Conservation (phyloP, 2,329 filamentous ascomycete genomes). For the Dryadomyces quercus-mongolicae region DNA sequence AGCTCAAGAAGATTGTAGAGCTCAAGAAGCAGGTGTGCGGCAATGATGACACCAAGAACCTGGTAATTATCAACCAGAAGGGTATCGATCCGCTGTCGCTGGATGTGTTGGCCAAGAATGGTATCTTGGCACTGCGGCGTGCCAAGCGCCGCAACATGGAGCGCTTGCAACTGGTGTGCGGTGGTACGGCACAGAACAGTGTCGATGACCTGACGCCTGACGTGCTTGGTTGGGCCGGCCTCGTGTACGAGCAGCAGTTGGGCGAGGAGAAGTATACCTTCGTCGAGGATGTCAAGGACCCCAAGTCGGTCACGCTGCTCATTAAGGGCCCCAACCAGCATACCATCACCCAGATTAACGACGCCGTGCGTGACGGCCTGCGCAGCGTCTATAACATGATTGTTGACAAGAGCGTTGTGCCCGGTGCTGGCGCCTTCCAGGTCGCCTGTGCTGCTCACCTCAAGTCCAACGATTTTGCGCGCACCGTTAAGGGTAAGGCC, state of each 20-base stretch:
- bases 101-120: slow-evolving; percentile 95
- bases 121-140: slow-evolving; percentile 83
- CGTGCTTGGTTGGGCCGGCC: slow-evolving; percentile 86
- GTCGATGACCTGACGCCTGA: slow-evolving; percentile 86
- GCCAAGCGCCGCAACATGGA: slow-evolving; percentile 99
- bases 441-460: slow-evolving; percentile 82
- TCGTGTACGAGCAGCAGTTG: slow-evolving; percentile 93
- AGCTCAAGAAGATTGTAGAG: slow-evolving; percentile 94
- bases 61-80: slow-evolving; percentile 98
- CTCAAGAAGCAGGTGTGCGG: slow-evolving; percentile 97
- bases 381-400: slow-evolving; percentile 99
- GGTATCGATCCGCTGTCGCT: slow-evolving; percentile 94
- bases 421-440: slow-evolving; percentile 91
- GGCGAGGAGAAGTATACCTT: slow-evolving; percentile 99
- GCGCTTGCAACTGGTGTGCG: slow-evolving; percentile 86
- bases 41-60: slow-evolving; percentile 83
- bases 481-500: slow-evolving; percentile 92
- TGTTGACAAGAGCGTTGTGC: slow-evolving; percentile 92
- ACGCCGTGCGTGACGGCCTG: slow-evolving; percentile 88
- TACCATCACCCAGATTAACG: slow-evolving; percentile 92
- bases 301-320: slow-evolving; percentile 92
- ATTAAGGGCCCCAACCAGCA: slow-evolving; percentile 98
- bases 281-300: slow-evolving; percentile 95
- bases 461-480: slow-evolving; percentile 73
- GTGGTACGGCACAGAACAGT: slow-evolving; percentile 85